phyloP scores from a whole-genome alignment of 192 early-diverging fungal species.

The Gorgonomyces haynaldii region DNA sequence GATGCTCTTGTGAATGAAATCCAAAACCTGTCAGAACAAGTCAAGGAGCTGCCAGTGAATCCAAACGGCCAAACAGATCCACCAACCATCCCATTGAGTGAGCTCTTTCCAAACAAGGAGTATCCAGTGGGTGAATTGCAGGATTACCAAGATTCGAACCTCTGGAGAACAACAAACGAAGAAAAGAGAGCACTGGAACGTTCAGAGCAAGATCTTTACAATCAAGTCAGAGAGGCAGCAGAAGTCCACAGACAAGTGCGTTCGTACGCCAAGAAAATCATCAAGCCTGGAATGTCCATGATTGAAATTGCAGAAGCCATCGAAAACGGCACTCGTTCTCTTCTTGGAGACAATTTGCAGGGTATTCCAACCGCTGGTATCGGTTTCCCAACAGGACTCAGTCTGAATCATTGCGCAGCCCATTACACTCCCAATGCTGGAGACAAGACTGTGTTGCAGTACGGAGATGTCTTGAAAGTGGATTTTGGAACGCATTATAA shows the following conservation, averaged over 20 bases:
- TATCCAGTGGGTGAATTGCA: slow-evolving; percentile 76
- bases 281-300: slow-evolving; percentile 93
- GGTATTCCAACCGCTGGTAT: slow-evolving; percentile 52
- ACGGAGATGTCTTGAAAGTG: slow-evolving; percentile 92
- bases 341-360: slow-evolving; percentile 78
- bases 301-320: slow-evolving; percentile 85
- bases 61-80: slow-evolving; percentile 46
- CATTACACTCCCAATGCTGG: slow-evolving; percentile 98
- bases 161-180: slow-evolving; percentile 78
- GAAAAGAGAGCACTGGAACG: slow-evolving; percentile 82
- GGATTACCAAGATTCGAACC: slow-evolving; percentile 83
- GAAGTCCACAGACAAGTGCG: slow-evolving; percentile 88
- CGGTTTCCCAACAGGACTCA: slow-evolving; percentile 91
- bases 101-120: slow-evolving; percentile 62
- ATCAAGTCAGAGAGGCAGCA: slow-evolving; percentile 74
- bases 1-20: slow-evolving; percentile 18
- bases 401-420: slow-evolving; percentile 89
- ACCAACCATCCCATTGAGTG: slow-evolving; percentile 58
- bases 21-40: no score
- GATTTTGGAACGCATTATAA: slow-evolving; percentile 93
- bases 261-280: slow-evolving; percentile 58
- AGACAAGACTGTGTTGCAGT: slow-evolving; percentile 74
- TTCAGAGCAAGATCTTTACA: slow-evolving; percentile 55
- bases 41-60: no score
- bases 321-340: slow-evolving; percentile 83